These are phyloP conservation scores for Neonectria punicea DNA, from an alignment of 2,329 filamentous ascomycete species.

Conservation along the genomic window DNA sequence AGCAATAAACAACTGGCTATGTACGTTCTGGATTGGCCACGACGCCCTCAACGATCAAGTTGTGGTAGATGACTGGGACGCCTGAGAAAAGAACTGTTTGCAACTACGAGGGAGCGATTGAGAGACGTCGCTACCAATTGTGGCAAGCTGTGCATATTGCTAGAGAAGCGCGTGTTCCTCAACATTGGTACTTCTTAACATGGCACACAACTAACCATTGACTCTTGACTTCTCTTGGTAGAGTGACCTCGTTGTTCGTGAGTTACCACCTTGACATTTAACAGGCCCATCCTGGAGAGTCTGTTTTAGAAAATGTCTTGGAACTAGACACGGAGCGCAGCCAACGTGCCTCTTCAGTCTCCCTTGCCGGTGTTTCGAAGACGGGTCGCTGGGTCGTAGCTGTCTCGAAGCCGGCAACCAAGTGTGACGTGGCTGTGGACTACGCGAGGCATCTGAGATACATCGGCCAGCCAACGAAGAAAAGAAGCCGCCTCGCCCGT, in stretches of 20 bases:
- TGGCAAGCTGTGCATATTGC: background rate
- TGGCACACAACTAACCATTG: no score
- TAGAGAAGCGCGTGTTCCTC: background rate
- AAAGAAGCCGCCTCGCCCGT: background rate
- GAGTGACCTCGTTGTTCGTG: background rate
- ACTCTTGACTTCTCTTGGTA: background rate
- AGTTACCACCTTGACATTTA: background rate
- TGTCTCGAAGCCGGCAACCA: background rate
- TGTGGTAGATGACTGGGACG: no score
- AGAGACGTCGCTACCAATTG: no score
- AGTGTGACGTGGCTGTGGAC: background rate
- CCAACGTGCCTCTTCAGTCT: no score
- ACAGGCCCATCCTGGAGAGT: background rate
- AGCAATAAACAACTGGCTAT: no score
- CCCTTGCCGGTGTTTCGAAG: background rate
- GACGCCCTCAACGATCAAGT: no score
- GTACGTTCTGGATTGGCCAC: no score
- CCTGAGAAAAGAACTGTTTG: no score
- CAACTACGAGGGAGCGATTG: no score
- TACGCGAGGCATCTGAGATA: background rate
- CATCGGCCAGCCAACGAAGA: background rate
- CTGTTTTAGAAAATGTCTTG: background rate
- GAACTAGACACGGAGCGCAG: background rate
- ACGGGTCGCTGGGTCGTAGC: background rate
- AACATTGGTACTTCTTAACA: background rate